phyloP scores from a whole-genome alignment of 2,329 filamentous ascomycete species.

The Fusarium albosuccineum region DNA sequence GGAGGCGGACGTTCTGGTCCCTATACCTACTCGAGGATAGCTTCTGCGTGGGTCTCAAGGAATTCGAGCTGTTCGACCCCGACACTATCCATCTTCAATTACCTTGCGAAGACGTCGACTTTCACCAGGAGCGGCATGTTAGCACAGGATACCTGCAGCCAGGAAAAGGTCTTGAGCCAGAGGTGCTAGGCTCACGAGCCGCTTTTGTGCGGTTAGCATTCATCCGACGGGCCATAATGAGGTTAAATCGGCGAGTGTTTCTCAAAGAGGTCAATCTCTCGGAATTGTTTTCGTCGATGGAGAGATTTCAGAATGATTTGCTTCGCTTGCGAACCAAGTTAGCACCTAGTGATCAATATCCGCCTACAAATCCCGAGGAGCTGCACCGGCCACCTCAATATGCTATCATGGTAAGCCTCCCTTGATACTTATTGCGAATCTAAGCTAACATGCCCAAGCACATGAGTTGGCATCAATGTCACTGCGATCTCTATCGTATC shows the following conservation, averaged over 20 bases:
- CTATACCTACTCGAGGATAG: slow-evolving; percentile 45
- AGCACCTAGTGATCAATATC: slow-evolving; percentile 40
- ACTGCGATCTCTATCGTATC: slow-evolving; percentile 60
- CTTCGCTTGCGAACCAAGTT: slow-evolving; percentile 39
- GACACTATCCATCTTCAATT: slow-evolving; percentile 45
- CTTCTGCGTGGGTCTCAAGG: slow-evolving; percentile 45
- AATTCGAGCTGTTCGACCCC: slow-evolving; percentile 45
- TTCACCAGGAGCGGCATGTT: slow-evolving; percentile 34
- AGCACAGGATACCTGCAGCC: slow-evolving; percentile 44
- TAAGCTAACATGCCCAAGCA: slow-evolving; percentile 28
- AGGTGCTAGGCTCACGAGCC: slow-evolving; percentile 38
- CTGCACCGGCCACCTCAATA: slow-evolving; percentile 38
- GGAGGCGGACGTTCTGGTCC: slow-evolving; percentile 46
- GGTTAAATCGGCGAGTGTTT: slow-evolving; percentile 42
- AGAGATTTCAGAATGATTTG: slow-evolving; percentile 45
- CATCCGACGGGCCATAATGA: slow-evolving; percentile 41
- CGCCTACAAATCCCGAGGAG: slow-evolving; percentile 32
- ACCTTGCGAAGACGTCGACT: slow-evolving; percentile 43
- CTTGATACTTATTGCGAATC: fast-evolving
- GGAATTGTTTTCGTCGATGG: slow-evolving; percentile 43
- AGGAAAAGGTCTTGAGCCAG: slow-evolving; percentile 44
- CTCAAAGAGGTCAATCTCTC: slow-evolving; percentile 43
- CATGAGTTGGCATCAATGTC: slow-evolving; percentile 56
- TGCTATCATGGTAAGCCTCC: slow-evolving; percentile 34
- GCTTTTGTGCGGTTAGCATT: slow-evolving; percentile 43